Evolutionary conservation across 306 rosid genomes (phyloP).

Genomic region (Trichosanthes cucumerina): DNA sequence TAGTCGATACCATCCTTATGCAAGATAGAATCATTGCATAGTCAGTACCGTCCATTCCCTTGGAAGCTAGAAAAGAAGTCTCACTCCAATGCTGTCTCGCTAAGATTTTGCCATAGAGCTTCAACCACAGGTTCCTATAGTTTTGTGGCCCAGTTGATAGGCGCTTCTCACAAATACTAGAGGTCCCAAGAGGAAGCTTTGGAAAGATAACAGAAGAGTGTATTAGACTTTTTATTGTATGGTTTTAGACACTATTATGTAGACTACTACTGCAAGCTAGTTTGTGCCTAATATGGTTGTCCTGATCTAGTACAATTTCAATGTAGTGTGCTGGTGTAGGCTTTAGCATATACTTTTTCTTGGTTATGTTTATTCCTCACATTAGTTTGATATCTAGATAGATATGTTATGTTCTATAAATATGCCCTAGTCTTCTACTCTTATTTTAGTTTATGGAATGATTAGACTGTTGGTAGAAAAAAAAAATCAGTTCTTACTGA

Average conservation of each 20-base stretch:
- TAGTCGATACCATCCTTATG: constrained; percentile 59
- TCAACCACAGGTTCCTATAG: constrained; percentile 33
- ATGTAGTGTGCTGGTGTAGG: constrained; percentile 11
- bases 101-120: constrained; percentile 34
- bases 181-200: constrained; percentile 23
- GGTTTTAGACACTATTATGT: constrained; percentile 14
- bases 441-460: background rate
- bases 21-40: constrained; percentile 38
- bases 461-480: background rate
- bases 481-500: background rate
- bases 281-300: constrained; percentile 9
- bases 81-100: constrained; percentile 22
- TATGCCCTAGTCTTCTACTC: background rate
- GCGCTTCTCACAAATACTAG: constrained; percentile 28
- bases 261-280: constrained; percentile 13
- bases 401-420: background rate
- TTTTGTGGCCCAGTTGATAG: constrained; percentile 26
- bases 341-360: constrained; percentile 3
- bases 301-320: constrained; percentile 7
- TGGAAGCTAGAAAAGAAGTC: constrained; percentile 36
- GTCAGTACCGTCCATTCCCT: constrained; percentile 20
- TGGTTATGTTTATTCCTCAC: background rate
- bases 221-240: constrained; percentile 19
- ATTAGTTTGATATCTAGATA: constrained; percentile 13
- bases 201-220: constrained; percentile 25